These are phyloP conservation scores for Boletus sp. DNA, from an alignment of 768 basidiomycete genomes.

Conservation along the genomic window DNA sequence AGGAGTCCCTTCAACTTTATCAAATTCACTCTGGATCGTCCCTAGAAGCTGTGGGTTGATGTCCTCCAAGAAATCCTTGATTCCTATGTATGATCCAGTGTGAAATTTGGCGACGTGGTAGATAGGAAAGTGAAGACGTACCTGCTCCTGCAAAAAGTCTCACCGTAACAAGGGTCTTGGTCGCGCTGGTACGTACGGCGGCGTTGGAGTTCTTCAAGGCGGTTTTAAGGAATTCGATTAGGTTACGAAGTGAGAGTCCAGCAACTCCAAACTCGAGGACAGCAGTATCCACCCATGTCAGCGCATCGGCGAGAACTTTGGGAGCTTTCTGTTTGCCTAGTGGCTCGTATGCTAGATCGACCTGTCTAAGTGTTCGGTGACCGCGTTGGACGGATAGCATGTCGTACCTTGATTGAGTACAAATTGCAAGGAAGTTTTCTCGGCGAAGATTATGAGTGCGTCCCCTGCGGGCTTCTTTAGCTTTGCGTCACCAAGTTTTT, in stretches of 20 bases:
- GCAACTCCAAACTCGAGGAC: conserved; percentile 88
- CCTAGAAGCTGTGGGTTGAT: conserved; percentile 89
- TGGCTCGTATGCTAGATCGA: conserved; percentile 77
- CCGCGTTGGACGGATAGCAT: conserved; percentile 3
- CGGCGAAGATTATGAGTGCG: conserved; percentile 74
- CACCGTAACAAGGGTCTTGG: conserved; percentile 86
- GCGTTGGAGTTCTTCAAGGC: conserved; percentile 93
- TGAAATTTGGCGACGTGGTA: neutral
- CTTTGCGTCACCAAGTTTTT: conserved; percentile 96
- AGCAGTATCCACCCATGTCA: conserved; percentile 83
- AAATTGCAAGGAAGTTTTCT: conserved; percentile 92
- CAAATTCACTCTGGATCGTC: conserved; percentile 90
- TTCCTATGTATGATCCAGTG: conserved; percentile 48
- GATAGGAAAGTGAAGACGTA: conserved; percentile 33
- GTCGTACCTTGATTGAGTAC: conserved; percentile 83
- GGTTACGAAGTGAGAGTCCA: conserved; percentile 73
- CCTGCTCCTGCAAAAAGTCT: conserved; percentile 89
- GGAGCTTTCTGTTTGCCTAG: conserved; percentile 95
- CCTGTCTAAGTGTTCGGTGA: conserved; percentile 16
- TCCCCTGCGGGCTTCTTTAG: conserved; percentile 96
- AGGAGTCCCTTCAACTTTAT: conserved; percentile 77
- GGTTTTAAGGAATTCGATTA: conserved; percentile 89
- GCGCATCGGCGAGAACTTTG: conserved; percentile 89
- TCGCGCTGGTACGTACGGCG: conserved; percentile 87
- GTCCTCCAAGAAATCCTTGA: conserved; percentile 91